phyloP scores from a whole-genome alignment of 2,329 filamentous ascomycete species.

The Fusarium poae region DNA sequence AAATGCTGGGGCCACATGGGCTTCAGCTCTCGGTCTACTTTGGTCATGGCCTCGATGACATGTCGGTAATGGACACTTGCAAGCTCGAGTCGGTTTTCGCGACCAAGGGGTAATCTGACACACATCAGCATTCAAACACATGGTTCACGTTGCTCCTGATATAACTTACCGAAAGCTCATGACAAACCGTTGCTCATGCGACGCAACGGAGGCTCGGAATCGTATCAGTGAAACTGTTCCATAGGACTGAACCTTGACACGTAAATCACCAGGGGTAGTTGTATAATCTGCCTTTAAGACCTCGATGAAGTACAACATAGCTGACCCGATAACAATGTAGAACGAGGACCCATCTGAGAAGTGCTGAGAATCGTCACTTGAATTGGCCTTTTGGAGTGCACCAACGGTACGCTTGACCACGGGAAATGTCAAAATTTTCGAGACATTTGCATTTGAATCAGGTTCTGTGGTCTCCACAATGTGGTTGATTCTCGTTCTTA shows the following conservation, averaged over 20 bases:
- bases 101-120: slow-evolving; percentile 58
- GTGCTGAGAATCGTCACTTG: slow-evolving; percentile 60
- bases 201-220: slow-evolving; percentile 64
- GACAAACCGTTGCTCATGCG: slow-evolving; percentile 68
- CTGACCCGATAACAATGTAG: slow-evolving; percentile 67
- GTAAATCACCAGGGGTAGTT: slow-evolving; percentile 61
- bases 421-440: slow-evolving; percentile 62
- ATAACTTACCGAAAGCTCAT: slow-evolving; percentile 65
- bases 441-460: slow-evolving; percentile 42
- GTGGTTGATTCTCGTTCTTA: slow-evolving; percentile 61
- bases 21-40: slow-evolving; percentile 67
- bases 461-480: slow-evolving; percentile 62
- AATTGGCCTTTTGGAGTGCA: slow-evolving; percentile 56
- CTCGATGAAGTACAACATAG: slow-evolving; percentile 66
- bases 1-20: slow-evolving; percentile 70
- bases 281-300: slow-evolving; percentile 61
- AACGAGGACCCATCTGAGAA: slow-evolving; percentile 64
- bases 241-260: slow-evolving; percentile 63
- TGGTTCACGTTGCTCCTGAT: neutral
- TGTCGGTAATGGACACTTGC: slow-evolving; percentile 67
- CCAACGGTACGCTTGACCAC: slow-evolving; percentile 64
- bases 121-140: slow-evolving; percentile 21
- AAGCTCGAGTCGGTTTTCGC: slow-evolving; percentile 62
- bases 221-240: slow-evolving; percentile 66
- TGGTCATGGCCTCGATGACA: slow-evolving; percentile 67